Conservation (phyloP, 2,329 filamentous ascomycete genomes). For the Leptographium radiaticola region DNA sequence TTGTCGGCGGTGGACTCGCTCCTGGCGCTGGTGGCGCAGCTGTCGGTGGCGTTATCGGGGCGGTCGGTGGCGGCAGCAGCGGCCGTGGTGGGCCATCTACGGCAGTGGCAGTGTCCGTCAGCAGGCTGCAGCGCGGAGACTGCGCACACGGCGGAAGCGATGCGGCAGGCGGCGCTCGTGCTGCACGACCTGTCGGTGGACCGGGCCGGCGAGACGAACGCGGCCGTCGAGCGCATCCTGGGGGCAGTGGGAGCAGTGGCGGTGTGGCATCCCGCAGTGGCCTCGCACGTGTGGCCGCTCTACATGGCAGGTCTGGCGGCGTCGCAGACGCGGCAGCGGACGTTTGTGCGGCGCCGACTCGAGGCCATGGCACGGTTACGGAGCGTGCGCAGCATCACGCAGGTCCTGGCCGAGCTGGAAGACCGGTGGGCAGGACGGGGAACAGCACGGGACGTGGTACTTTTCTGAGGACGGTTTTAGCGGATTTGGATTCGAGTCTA, state of each 20-base stretch:
- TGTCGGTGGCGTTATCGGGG: not conserved
- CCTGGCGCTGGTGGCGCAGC: constrained; percentile 2
- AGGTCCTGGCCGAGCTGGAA: not conserved
- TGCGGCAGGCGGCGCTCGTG: constrained; percentile 2
- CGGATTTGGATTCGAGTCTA: not conserved
- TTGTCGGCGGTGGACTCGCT: constrained; percentile 3
- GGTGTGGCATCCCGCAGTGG: not conserved
- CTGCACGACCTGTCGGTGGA: not conserved
- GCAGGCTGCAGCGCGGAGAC: not conserved
- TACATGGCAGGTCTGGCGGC: constrained; percentile 3
- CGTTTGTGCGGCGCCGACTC: not conserved
- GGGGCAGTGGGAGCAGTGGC: not conserved
- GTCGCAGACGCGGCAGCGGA: not conserved
- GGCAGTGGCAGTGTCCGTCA: not conserved
- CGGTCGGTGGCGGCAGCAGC: no score
- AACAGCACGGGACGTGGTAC: not conserved
- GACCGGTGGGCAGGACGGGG: not conserved
- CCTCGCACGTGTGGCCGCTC: constrained; percentile 4
- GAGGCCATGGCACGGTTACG: not conserved
- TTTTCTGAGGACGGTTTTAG: not conserved
- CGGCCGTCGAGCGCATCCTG: not conserved
- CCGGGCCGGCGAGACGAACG: not conserved
- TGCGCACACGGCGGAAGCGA: constrained; percentile 2
- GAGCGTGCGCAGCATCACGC: not conserved
- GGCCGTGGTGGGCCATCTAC: not conserved